Percentiles rank a stretch among this genome's conserved stretches.
Evolutionary conservation across 148 eudicot genomes (phyloP).

Genomic region (Pouteria glomerata): DNA sequence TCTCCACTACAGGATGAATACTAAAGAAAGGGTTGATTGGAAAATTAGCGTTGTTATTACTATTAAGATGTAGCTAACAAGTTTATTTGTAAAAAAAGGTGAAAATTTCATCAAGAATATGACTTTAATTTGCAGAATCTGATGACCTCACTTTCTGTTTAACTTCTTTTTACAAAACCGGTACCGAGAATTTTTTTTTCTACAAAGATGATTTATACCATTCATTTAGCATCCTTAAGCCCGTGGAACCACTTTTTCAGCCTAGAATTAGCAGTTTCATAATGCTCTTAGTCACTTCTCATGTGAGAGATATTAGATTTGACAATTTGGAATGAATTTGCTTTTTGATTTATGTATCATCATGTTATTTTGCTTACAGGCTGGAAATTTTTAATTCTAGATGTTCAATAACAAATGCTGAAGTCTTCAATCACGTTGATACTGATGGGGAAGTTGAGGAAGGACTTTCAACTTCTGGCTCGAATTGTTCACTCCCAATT

Average conservation of each 20-base stretch:
- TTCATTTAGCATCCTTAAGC: not conserved
- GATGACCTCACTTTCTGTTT: not conserved
- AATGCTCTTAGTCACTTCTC: not conserved
- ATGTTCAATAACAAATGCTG: slow-evolving; percentile 62
- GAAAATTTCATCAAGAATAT: not conserved
- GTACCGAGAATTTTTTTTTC: not conserved
- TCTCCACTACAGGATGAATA: not conserved
- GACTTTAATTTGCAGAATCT: not conserved
- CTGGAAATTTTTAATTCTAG: slow-evolving; percentile 39
- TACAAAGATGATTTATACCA: slow-evolving; percentile 1
- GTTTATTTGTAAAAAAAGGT: not conserved
- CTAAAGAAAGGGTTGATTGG: not conserved
- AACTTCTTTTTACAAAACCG: too few relatives aligned
- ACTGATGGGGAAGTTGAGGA: slow-evolving; percentile 48
- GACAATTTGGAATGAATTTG: not conserved
- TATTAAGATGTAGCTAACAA: not conserved
- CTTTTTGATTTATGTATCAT: not conserved
- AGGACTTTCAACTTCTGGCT: slow-evolving; percentile 38
- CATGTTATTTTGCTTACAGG: slow-evolving; percentile 39
- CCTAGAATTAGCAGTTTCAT: not conserved
- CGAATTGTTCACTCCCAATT: slow-evolving; percentile 40
- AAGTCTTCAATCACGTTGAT: slow-evolving; percentile 37
- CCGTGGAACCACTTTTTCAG: not conserved
- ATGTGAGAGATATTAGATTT: not conserved
- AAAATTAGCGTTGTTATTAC: not conserved